A percentile compares a stretch with the other conserved stretches of the same genome.
Conservation (phyloP, 305 asterid genomes). For the Coffea humblotiana region DNA sequence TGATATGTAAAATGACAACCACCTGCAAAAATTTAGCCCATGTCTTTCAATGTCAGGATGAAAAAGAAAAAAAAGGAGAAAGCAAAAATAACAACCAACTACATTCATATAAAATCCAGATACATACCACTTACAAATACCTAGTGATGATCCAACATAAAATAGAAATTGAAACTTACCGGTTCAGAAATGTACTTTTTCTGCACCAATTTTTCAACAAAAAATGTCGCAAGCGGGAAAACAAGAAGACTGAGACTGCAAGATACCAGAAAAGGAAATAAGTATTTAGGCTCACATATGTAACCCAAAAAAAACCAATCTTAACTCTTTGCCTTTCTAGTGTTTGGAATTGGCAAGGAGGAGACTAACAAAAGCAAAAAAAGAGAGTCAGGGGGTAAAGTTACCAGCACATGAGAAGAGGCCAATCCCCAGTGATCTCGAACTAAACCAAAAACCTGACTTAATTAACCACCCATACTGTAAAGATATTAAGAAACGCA, state of each 20-base stretch:
- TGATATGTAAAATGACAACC: slow-evolving; percentile 62
- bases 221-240: slow-evolving; percentile 78
- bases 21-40: slow-evolving; percentile 50
- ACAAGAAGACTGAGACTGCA: slow-evolving; percentile 86
- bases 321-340: not conserved
- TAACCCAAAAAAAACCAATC: not conserved
- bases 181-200: slow-evolving; percentile 55
- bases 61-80: not conserved
- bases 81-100: not conserved
- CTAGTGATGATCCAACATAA: slow-evolving; percentile 8
- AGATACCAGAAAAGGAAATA: not conserved
- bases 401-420: slow-evolving; percentile 96
- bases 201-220: slow-evolving; percentile 73
- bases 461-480: slow-evolving; percentile 97
- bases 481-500: slow-evolving; percentile 29
- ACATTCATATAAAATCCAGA: not conserved
- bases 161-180: slow-evolving; percentile 47
- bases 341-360: not conserved
- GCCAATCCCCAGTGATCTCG: slow-evolving; percentile 93
- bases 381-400: slow-evolving; percentile 15
- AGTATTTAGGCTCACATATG: not conserved
- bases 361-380: not conserved
- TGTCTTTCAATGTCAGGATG: not conserved
- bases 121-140: not conserved
- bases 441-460: slow-evolving; percentile 88